Conservation (phyloP, 208 protist species). For the Leishmania arabica region DNA sequence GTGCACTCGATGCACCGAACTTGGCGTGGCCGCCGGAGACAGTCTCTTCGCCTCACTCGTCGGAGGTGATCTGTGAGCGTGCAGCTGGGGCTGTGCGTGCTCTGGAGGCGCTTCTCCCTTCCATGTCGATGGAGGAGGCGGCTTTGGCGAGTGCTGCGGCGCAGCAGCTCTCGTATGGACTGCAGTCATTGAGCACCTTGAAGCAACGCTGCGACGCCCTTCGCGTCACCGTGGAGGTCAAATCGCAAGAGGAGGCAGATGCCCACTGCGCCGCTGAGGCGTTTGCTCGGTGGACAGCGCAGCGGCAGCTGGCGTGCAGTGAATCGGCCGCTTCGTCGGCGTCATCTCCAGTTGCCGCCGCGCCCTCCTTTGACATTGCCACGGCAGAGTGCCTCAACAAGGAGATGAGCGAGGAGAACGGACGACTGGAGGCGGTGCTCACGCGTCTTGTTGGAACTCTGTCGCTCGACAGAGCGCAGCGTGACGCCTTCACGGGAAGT, state of each 20-base stretch:
- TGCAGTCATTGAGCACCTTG: constrained; percentile 16
- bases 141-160: constrained; percentile 29
- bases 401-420: constrained; percentile 31
- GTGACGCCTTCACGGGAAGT: constrained; percentile 18
- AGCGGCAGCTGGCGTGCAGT: constrained; percentile 3
- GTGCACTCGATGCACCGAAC: too few species aligned
- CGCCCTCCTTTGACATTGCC: constrained; percentile 26
- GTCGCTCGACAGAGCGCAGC: neutral
- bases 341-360: neutral
- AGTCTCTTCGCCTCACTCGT: neutral
- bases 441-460: constrained; percentile 21
- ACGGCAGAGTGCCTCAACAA: constrained; percentile 28
- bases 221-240: constrained; percentile 13
- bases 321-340: constrained; percentile 5
- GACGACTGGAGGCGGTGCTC: constrained; percentile 31
- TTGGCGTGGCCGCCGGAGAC: neutral
- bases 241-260: constrained; percentile 26
- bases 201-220: constrained; percentile 11
- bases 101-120: constrained; percentile 20
- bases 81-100: constrained; percentile 14
- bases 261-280: constrained; percentile 15
- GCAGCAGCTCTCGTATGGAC: constrained; percentile 25
- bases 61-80: neutral
- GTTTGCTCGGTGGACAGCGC: constrained; percentile 20
- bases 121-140: constrained; percentile 35